A percentile compares a stretch with the other conserved stretches of the same genome.
phyloP scores from a whole-genome alignment of 2,329 filamentous ascomycete genomes.

The Madurella fahalii region DNA sequence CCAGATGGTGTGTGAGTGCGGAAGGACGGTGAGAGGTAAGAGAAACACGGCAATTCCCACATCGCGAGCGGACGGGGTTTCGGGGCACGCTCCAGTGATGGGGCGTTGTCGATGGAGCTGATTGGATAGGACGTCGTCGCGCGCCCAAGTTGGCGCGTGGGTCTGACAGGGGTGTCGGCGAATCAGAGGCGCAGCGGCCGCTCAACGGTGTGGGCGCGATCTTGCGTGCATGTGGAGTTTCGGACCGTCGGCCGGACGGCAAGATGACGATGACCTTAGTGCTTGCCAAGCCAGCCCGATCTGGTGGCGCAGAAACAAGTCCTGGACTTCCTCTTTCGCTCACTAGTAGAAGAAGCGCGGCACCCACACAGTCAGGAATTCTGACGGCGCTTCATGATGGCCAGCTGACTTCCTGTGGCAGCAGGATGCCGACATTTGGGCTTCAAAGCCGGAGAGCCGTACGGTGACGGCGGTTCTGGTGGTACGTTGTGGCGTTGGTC shows the following conservation, averaged over 20 bases:
- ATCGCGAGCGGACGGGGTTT: conserved; percentile 22
- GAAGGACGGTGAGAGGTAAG: background rate
- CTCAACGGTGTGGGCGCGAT: conserved; percentile 23
- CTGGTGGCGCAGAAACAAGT: conserved; percentile 22
- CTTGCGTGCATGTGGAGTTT: conserved; percentile 30
- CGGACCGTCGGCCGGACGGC: conserved; percentile 28
- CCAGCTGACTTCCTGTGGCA: background rate
- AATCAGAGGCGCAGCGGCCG: conserved; percentile 19
- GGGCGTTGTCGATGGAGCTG: background rate
- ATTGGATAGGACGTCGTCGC: conserved; percentile 3
- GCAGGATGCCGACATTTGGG: background rate
- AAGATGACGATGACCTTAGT: conserved; percentile 15
- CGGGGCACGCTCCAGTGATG: conserved; percentile 22
- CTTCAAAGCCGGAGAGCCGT: background rate
- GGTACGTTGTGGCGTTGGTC: conserved; percentile 7
- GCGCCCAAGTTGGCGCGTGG: conserved; percentile 8
- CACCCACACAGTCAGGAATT: background rate
- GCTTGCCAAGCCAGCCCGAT: conserved; percentile 16
- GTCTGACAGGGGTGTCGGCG: conserved; percentile 5
- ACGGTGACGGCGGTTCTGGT: conserved; percentile 9
- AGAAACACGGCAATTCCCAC: conserved; percentile 17
- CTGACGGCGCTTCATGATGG: background rate
- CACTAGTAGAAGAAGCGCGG: too few species aligned
- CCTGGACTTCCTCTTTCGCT: too few species aligned
- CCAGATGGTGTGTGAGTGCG: background rate